These are phyloP conservation scores for Kodamaea sagamina DNA, from an alignment of 805 yeast genomes.

Conservation along the genomic window DNA sequence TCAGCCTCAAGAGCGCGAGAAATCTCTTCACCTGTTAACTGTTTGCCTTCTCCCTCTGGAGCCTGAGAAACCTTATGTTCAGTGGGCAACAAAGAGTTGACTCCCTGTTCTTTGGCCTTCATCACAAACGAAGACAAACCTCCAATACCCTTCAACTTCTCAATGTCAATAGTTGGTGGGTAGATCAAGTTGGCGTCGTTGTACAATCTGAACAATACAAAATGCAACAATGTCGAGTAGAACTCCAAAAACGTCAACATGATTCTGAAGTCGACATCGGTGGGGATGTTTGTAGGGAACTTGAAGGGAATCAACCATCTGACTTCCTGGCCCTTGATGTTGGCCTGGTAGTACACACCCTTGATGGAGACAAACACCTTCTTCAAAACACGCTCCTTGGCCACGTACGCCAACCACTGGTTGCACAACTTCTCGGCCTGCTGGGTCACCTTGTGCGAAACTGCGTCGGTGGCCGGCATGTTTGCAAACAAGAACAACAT, in stretches of 20 bases:
- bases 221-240: conserved; percentile 88
- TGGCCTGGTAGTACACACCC: conserved; percentile 95
- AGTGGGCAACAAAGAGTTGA: conserved; percentile 41
- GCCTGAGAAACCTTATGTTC: conserved; percentile 17
- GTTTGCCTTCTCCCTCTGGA: conserved; percentile 30
- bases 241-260: conserved; percentile 97
- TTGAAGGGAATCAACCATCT: conserved; percentile 97
- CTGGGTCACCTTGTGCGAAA: conserved; percentile 76
- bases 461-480: conserved; percentile 89
- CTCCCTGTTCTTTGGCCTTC: conserved; percentile 47
- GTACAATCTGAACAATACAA: conserved; percentile 82
- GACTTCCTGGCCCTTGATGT: conserved; percentile 84
- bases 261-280: conserved; percentile 92
- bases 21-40: conserved; percentile 44
- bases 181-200: conserved; percentile 82
- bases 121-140: conserved; percentile 84
- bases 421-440: conserved; percentile 86
- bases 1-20: conserved; percentile 56
- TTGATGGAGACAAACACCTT: conserved; percentile 95
- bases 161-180: conserved; percentile 81
- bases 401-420: conserved; percentile 94
- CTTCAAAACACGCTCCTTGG: conserved; percentile 76
- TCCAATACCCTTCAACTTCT: conserved; percentile 80
- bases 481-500: conserved; percentile 93
- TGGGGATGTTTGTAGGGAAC: conserved; percentile 93